Evolutionary conservation across 371 early-diverging fungal species (phyloP), one percentile per base, ranked within the genome.

Genomic region (Batrachochytrium dendrobatidis): DNA sequence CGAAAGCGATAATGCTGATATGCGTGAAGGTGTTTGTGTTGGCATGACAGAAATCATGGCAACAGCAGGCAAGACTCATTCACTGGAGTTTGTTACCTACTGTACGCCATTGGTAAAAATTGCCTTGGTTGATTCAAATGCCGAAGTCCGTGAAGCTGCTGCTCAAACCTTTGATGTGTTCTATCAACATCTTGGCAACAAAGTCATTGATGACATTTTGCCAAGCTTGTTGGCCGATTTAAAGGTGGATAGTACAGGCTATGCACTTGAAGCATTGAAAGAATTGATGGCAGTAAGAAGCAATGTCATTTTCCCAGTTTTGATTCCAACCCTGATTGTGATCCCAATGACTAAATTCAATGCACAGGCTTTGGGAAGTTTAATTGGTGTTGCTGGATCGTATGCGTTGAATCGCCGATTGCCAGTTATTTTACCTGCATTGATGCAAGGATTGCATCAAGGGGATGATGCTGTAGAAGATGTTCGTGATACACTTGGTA

Each of bases 231-330:
- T 97, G 60, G 85, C 84, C 64, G 86, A 86, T 51, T 82, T 97
- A 31, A 72, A 73, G 56, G 30, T 58, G n/a, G 69, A 65, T 48
- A 82, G 84, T 57, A 59, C 62, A 43, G 74, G 74, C 28, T 83
- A 85, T 66, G 95, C 96, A 7, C 69, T 97, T 63, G 90, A 91
- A 64, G 98, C 93, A 34, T 80, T 97, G 58, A 93, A 93, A 73
- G 93, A 94, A 69, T 87, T 97, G 45, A 95, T 95, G 93, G 84
- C 93, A 33, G 92, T 95, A 22, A 87, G 92, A 17, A 88, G 92
- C 62, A 88, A 88, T 62, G 91, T 92, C 12, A 95, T 97, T 2
- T 91, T 97, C 88, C 98, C 98, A 24, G 91, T 92, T 29, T 77
- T 95, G 52, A 91, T 96, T 58, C 95, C 96, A 0, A 92, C 91